Evolutionary conservation across 345 rosid genomes (phyloP).

Genomic region (Crucihimalaya himalaica): DNA sequence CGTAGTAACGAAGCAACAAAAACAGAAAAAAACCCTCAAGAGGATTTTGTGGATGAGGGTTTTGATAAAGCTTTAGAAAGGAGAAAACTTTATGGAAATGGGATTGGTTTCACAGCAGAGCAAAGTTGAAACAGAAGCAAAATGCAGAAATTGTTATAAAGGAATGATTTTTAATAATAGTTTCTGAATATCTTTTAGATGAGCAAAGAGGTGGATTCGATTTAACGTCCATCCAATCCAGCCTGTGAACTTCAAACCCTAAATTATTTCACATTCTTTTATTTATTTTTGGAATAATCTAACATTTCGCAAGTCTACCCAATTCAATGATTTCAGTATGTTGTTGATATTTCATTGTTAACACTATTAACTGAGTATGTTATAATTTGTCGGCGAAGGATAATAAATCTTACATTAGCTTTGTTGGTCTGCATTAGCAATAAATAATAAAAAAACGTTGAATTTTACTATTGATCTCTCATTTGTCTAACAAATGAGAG

Average conservation of each 20-base stretch:
- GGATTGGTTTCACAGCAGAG: constrained; percentile 19
- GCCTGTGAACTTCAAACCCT: constrained; percentile 38
- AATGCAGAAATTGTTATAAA: neutral
- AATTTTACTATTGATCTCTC: neutral
- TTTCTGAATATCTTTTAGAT: constrained; percentile 6
- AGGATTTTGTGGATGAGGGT: constrained; percentile 24
- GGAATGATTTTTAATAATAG: constrained; percentile 19
- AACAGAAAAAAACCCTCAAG: constrained; percentile 4
- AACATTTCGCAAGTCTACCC: neutral
- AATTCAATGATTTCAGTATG: neutral
- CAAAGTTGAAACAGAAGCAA: neutral
- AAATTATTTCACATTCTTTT: constrained; percentile 9
- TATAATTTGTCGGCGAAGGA: constrained; percentile 19
- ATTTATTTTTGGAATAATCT: neutral
- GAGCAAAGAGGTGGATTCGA: constrained; percentile 31
- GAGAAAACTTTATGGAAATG: neutral
- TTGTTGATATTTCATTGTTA: neutral
- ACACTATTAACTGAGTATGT: neutral
- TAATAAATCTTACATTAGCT: neutral
- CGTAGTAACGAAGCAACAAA: constrained; percentile 22
- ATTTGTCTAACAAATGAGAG: neutral
- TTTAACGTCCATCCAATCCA: constrained; percentile 39
- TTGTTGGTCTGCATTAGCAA: neutral
- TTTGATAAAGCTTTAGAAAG: constrained; percentile 31
- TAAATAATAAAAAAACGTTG: neutral